Evolutionary conservation across 2,329 filamentous ascomycete species (phyloP), one percentile per base, ranked within the genome.

Genomic region (Pezicula neosporulosa): DNA sequence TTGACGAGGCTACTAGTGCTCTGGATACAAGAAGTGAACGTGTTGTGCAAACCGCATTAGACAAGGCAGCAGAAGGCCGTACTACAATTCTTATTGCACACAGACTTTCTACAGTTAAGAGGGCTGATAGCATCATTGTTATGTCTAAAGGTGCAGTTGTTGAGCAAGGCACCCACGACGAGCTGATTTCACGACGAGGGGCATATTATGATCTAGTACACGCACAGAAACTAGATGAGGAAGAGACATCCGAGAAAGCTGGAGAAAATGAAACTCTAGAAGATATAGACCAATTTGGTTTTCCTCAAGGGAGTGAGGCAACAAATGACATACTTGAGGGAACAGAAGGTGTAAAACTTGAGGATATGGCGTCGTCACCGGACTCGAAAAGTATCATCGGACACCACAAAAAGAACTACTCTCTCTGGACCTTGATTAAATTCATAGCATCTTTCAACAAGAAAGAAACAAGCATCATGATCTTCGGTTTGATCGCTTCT

Each of bases 41-140:
- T 67, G 87, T 92, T 64, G 96, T 96, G 53, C 91, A 96, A 68
- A 81, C 85, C 49, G 90, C 91, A 21, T 81, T 97, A 24, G 85
- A 87, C 49, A 89, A 81, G 15, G 82, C 97, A 46, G 87, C 89
- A 10, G 78, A 85, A 58, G 90, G 90, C 44, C 87, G 93, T 41
- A 97, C 93, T 1, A 85, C 96, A 72, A 81, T 97, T 53, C 90
- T 96, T 41, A 97, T 97, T 71, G 93, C 93, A 70, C 90, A 96
- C 69, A 86, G 90, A 48, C 74, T 96, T 16, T 93, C 88, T 33
- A 96, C 90, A 1, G 92, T 95, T 59, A 90, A 87, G 89, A 94
- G 89, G 49, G 90, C 90, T 2, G 88, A 95, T 65, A 87, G 90
- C 61, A 95, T 95, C 53, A 75, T 94, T 44, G 89, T 94, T 8